Percentiles rank a stretch among this genome's conserved stretches.
Conservation (phyloP, 2,329 filamentous ascomycete genomes). For the Capronia americana region DNA sequence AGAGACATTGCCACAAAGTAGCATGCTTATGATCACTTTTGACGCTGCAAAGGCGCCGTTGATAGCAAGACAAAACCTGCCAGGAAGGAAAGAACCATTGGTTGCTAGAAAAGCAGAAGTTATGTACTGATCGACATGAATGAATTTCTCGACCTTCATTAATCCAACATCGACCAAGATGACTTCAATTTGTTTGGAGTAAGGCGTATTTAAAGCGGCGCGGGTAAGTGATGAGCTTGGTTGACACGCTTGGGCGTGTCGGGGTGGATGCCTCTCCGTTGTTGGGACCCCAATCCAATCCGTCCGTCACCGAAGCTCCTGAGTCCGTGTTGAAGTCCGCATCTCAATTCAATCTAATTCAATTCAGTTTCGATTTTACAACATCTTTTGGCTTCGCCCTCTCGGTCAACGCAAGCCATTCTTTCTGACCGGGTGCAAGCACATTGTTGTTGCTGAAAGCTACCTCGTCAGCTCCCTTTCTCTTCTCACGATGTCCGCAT, state of each 20-base stretch:
- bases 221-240: background rate
- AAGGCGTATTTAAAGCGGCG: background rate
- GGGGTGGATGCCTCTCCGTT: constrained; percentile 7
- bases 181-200: background rate
- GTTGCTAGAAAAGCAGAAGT: too few relatives aligned
- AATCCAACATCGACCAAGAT: too few relatives aligned
- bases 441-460: background rate
- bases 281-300: constrained; percentile 17
- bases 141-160: too few relatives aligned
- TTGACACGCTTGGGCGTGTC: background rate
- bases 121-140: too few relatives aligned
- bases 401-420: constrained; percentile 41
- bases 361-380: background rate
- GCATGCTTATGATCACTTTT: too few relatives aligned
- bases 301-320: constrained; percentile 13
- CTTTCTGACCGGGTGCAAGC: constrained; percentile 41
- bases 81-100: too few relatives aligned
- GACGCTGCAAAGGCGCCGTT: too few relatives aligned
- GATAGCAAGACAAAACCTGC: too few relatives aligned
- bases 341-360: constrained; percentile 3
- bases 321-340: constrained; percentile 20
- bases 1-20: too few relatives aligned
- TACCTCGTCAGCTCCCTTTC: constrained; percentile 47
- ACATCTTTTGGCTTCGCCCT: background rate
- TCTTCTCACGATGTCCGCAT: constrained; percentile 61